phyloP scores from a whole-genome alignment of 305 asterid genomes.

The Fraxinus angustifolia region DNA sequence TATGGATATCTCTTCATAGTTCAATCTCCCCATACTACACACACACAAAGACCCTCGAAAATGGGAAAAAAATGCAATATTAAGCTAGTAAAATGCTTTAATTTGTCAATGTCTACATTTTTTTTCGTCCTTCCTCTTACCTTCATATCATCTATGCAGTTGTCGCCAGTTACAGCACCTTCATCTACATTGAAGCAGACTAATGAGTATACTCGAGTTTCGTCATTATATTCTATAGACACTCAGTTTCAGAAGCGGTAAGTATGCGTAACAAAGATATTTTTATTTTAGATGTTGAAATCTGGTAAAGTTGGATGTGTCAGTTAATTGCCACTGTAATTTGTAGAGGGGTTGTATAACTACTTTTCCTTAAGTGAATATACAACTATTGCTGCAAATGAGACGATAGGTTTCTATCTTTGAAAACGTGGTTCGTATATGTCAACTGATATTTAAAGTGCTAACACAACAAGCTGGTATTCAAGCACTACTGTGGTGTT shows the following conservation, averaged over 20 bases:
- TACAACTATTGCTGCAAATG: conserved; percentile 8
- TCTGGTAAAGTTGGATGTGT: not conserved
- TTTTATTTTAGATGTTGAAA: conserved; percentile 6
- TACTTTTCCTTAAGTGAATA: not conserved
- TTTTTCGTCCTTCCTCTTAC: conserved; percentile 18
- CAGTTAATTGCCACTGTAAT: not conserved
- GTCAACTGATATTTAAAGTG: not conserved
- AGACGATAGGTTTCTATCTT: conserved; percentile 11
- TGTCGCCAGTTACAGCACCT: conserved; percentile 37
- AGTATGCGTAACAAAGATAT: conserved; percentile 30
- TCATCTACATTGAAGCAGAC: conserved; percentile 49
- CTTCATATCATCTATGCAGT: conserved; percentile 31
- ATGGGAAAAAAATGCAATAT: not conserved
- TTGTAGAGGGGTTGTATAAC: not conserved
- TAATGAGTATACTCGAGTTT: conserved; percentile 38
- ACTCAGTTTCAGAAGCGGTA: conserved; percentile 77
- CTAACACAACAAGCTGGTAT: not conserved
- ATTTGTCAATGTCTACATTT: not conserved
- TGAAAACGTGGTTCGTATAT: not conserved
- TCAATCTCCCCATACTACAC: not conserved
- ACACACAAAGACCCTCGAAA: not conserved
- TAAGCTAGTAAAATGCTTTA: not conserved
- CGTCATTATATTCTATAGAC: conserved; percentile 48
- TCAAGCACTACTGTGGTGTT: not conserved
- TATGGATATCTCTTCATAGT: conserved; percentile 8